Evolutionary conservation across 208 protist species (phyloP).

Genomic region (Leishmania turanica): DNA sequence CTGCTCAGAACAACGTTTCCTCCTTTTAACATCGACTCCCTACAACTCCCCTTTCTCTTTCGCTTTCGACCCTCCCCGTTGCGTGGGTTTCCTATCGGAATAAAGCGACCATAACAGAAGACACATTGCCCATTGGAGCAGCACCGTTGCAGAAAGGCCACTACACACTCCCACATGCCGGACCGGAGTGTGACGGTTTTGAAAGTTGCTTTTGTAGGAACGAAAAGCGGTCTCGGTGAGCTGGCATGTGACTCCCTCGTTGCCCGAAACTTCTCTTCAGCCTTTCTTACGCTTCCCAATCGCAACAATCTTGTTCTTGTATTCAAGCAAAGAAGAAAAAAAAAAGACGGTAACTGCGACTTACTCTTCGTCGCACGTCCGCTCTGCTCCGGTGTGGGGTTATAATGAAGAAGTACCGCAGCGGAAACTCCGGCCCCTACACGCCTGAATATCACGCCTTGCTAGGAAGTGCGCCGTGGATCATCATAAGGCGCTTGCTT

Average conservation of each 20-base stretch:
- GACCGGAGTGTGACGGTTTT: not conserved
- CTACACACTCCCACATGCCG: not conserved
- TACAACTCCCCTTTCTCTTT: not conserved
- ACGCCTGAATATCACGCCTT: slow-evolving; percentile 75
- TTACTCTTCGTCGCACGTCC: not conserved
- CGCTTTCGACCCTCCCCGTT: not conserved
- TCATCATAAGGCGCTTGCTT: slow-evolving; percentile 66
- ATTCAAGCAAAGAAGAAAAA: not conserved
- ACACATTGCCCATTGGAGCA: not conserved
- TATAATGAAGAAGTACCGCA: slow-evolving; percentile 43
- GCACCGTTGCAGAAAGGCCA: not conserved
- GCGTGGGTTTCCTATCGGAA: not conserved
- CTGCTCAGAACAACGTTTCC: too few species aligned
- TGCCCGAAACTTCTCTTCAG: not conserved
- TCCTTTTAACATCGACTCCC: not conserved
- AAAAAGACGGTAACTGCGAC: not conserved
- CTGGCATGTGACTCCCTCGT: not conserved
- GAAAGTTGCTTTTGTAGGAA: not conserved
- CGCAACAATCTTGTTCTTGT: not conserved
- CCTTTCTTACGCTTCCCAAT: not conserved
- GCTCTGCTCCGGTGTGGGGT: not conserved
- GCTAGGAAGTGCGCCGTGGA: slow-evolving; percentile 71
- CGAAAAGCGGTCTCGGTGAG: not conserved
- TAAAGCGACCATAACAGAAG: not conserved
- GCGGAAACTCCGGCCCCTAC: slow-evolving; percentile 68